Evolutionary conservation across 805 yeast species (phyloP).

Genomic region (Komagataella pseudopastoris): DNA sequence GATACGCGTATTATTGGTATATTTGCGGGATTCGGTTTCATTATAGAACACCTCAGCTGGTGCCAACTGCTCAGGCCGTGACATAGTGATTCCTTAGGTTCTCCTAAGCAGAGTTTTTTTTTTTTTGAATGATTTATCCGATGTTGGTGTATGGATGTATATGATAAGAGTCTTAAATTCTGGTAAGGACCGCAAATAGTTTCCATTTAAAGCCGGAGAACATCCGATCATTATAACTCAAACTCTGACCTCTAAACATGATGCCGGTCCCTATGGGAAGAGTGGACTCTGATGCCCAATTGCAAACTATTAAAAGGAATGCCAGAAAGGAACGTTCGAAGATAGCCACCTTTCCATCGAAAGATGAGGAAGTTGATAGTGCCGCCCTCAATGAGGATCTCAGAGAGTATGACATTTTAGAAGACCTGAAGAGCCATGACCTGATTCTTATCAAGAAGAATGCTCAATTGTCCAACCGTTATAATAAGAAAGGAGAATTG

Average conservation of each 20-base stretch:
- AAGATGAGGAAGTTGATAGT: not conserved
- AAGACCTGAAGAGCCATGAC: not conserved
- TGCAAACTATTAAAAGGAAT: constrained; percentile 10
- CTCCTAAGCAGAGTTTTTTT: not conserved
- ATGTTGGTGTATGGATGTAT: not conserved
- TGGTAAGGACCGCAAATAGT: no score
- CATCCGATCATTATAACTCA: no score
- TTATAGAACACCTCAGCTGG: constrained; percentile 95
- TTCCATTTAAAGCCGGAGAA: not conserved
- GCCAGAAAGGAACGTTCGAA: constrained; percentile 6
- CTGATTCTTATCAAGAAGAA: not conserved
- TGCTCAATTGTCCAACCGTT: not conserved
- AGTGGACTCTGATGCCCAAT: constrained; percentile 5
- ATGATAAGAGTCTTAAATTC: no score
- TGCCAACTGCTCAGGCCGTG: constrained; percentile 92
- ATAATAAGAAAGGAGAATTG: constrained; percentile 14
- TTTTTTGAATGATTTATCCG: not conserved
- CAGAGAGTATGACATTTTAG: not conserved
- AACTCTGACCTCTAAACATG: not conserved
- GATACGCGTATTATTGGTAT: constrained; percentile 88
- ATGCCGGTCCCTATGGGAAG: not conserved
- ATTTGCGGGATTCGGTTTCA: constrained; percentile 80
- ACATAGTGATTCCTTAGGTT: constrained; percentile 32
- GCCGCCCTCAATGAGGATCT: not conserved
- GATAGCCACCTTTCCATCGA: not conserved